Evolutionary conservation across 495 filamentous ascomycete species (phyloP).

Genomic region (Diplogelasinospora grovesii): DNA sequence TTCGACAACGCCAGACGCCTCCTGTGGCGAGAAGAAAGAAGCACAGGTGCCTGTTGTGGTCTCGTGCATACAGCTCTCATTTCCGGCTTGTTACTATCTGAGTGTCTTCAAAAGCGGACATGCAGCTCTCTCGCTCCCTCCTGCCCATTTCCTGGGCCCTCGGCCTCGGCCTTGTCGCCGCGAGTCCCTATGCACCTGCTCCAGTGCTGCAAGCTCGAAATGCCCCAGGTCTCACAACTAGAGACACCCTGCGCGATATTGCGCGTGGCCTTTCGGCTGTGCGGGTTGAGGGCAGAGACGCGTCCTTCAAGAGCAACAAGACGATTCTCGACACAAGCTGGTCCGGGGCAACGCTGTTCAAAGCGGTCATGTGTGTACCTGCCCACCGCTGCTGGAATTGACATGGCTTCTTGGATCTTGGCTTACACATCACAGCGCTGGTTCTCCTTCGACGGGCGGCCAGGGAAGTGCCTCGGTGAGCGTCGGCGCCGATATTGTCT

Average conservation of each 20-base stretch:
- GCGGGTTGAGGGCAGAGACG: slow-evolving; percentile 4
- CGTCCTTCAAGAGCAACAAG: slow-evolving; percentile 2
- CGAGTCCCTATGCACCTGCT: not conserved
- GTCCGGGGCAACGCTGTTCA: slow-evolving; percentile 6
- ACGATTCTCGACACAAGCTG: slow-evolving; percentile 6
- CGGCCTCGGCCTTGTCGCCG: not conserved
- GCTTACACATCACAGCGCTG: too few species aligned
- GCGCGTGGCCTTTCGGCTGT: slow-evolving; percentile 4
- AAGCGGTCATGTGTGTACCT: not conserved
- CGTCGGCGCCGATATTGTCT: slow-evolving; percentile 33
- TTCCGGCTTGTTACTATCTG: too few species aligned
- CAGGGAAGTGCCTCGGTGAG: too few species aligned
- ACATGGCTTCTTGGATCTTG: too few species aligned
- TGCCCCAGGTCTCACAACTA: not conserved
- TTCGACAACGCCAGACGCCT: too few species aligned
- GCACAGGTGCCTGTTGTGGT: too few species aligned
- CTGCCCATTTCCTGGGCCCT: slow-evolving; percentile 5
- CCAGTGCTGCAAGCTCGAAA: slow-evolving; percentile 1
- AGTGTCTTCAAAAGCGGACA: too few species aligned
- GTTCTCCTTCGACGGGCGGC: too few species aligned
- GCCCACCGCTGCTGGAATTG: too few species aligned
- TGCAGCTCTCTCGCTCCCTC: slow-evolving; percentile 2
- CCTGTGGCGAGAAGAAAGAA: too few species aligned
- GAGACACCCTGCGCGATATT: slow-evolving; percentile 2
- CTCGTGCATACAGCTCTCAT: too few species aligned